Evolutionary conservation across 2,329 filamentous ascomycete species (phyloP).

Genomic region (Cercospora zeae-maydis): DNA sequence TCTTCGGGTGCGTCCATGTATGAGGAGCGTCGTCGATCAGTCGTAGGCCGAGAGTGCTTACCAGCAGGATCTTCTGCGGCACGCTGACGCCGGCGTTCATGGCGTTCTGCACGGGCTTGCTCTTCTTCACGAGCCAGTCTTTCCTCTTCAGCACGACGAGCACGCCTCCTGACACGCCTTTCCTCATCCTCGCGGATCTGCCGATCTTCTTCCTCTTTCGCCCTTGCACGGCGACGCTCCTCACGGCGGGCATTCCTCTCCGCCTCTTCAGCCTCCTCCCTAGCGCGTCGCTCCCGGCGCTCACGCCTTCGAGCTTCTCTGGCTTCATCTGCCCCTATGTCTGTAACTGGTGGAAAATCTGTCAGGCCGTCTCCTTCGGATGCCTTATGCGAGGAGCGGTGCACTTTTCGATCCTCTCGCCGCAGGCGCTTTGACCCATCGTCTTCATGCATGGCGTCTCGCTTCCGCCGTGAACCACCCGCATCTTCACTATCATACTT

Average conservation of each 20-base stretch:
- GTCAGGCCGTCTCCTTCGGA: conserved; percentile 31
- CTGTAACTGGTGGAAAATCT: conserved; percentile 29
- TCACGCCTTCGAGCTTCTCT: conserved; percentile 36
- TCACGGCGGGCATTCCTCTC: conserved; percentile 28
- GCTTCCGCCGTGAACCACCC: conserved; percentile 32
- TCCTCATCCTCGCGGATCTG: conserved; percentile 30
- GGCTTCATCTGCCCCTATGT: conserved; percentile 32
- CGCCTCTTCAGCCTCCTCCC: conserved; percentile 41
- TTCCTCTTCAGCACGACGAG: conserved; percentile 33
- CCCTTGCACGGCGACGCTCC: conserved; percentile 29
- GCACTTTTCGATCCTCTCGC: conserved; percentile 37
- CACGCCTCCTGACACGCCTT: conserved; percentile 28
- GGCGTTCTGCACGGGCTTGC: conserved; percentile 29
- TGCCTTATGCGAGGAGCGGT: conserved; percentile 30
- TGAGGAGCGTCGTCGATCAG: conserved; percentile 31
- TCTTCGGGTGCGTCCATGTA: conserved; percentile 31
- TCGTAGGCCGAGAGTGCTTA: conserved; percentile 23
- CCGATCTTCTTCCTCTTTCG: conserved; percentile 34
- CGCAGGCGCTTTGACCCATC: conserved; percentile 37
- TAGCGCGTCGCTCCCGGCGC: conserved; percentile 34
- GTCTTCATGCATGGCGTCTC: conserved; percentile 34
- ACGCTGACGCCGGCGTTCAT: conserved; percentile 28
- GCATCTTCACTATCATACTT: conserved; percentile 37
- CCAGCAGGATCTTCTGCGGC: conserved; percentile 24
- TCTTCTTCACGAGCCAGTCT: conserved; percentile 32